Evolutionary conservation across 352 stramenopile genomes (phyloP), one percentile per base, ranked within the genome.

Genomic region (Phytopythium chamaehyphon): DNA sequence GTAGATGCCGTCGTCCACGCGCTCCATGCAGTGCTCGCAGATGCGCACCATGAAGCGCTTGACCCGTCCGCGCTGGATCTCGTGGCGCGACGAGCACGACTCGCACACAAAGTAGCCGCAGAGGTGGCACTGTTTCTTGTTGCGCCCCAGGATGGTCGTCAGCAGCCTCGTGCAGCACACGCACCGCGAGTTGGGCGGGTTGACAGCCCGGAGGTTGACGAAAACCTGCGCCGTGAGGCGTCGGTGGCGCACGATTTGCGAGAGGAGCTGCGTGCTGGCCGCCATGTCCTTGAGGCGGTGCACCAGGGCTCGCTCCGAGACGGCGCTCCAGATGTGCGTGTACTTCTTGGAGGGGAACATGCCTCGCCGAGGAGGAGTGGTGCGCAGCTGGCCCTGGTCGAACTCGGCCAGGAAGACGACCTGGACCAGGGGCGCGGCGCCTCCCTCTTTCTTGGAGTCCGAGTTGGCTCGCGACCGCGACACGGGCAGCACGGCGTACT

Each of bases 81-180:
- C 56, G 45, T 75, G 60, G 33, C 65, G 66, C 24, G 12, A 35
- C 19, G 64, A 74, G 53, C 79, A 90, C 39, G 59, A 61, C 43
- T 69, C 53, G 51, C 79, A 90, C 28, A 88, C 75, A 42, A 66
- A 57, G 53, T 83, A 81, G 9, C 73, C 74, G 37, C 79, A 88
- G 19, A 90, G 52, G 31, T 80, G 62, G 49, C 79, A 90, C n/a
- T 64, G 64, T 46, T 81, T 76, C 19, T 65, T 62, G 9, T 66
- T 66, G 2, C 42, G 40, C 1, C 47, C 39, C 18, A 61, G 35
- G 33, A 69, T 55, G 24, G 37, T 47, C 6, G 42, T 55, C 36
- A 76, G 55, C 43, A 51, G 40, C 12, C 36, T 48, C 3, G 53
- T 64, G 43, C 69, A 79, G 51, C 52, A 58, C 37, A 69, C 53